Base-by-base conservation (phyloP, 2,329 filamentous ascomycete species). In the Botrytis cinerea region DNA sequence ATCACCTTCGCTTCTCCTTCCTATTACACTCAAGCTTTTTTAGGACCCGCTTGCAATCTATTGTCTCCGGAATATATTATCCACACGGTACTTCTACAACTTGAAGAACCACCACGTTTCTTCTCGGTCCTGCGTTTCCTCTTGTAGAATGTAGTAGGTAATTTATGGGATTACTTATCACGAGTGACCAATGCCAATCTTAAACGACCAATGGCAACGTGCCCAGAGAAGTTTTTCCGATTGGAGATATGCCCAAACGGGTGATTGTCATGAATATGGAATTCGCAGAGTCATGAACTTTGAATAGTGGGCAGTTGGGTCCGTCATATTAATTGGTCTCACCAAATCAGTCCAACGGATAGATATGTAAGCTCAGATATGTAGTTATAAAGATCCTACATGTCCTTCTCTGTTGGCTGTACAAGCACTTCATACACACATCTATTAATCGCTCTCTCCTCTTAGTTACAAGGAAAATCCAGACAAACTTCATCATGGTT, bases 401-500 rank as follows among this genome's bases (percentile, higher is more conserved):
- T 32, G 10, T 22, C 18, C 35, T 20, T 51, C 40, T 14, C 18
- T 32, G 9, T 40, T 16, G 43, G 28, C 7, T 45, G 1, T 32
- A 16, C 48, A 68, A 57, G 1, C n/a, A 16, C 8, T 43, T 18
- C 4, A 14, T 32, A 16, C 4, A 14, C 25, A 16, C 35, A 22
- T 10, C 57, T 35, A 18, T 40, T 32, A 4, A 51, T 64, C 59
- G 6, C 40, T 71, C 43, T 40, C 25, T 40, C 20, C 51, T 35
- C n/a, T 38, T 10, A 48, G 4, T 2, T 28, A 32, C 45, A 6
- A 71, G 32, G 25, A 12, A 57, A 20, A 12, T 20, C 46, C 59
- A 22, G 8, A n/a, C 16, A 59, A 38, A 62, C 25, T 63, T 66
- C 72, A 76, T 40, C 64, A 78, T 77, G 75, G 73, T 74, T 70